These are phyloP conservation scores for Arabidopsis hybrid DNA, from an alignment of 441 rosid species.

Conservation along the genomic window DNA sequence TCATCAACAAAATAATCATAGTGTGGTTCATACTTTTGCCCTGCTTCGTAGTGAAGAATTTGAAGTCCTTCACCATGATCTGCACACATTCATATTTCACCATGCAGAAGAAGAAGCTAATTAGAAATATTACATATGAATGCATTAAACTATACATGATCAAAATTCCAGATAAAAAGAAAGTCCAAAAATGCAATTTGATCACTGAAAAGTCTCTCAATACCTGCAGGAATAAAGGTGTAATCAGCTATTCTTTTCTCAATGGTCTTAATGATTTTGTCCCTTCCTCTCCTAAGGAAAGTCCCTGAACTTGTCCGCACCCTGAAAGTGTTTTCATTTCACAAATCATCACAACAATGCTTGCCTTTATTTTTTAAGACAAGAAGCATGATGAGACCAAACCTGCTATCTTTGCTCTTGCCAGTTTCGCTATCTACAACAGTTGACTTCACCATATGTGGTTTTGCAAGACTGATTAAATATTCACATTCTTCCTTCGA, in stretches of 20 bases:
- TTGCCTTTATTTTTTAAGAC: not conserved
- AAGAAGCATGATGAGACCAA: conserved; percentile 33
- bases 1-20: conserved; percentile 89
- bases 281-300: conserved; percentile 78
- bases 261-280: conserved; percentile 67
- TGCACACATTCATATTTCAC: conserved; percentile 44
- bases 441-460: conserved; percentile 69
- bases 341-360: conserved; percentile 29
- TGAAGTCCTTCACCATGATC: conserved; percentile 97
- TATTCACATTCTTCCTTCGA: conserved; percentile 77
- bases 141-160: not conserved
- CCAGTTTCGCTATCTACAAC: conserved; percentile 77
- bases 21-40: conserved; percentile 91
- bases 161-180: not conserved
- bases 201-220: not conserved
- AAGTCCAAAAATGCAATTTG: not conserved
- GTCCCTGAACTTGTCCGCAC: conserved; percentile 93
- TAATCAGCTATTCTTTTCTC: conserved; percentile 94
- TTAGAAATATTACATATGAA: not conserved
- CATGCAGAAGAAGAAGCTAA: not conserved
- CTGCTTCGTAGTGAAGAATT: conserved; percentile 89
- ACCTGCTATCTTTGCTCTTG: conserved; percentile 74
- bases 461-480: conserved; percentile 68
- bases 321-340: conserved; percentile 51
- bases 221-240: conserved; percentile 85